A percentile compares a stretch with the other conserved stretches of the same genome.
Conservation (phyloP, 345 rosid genomes). For the Salix brachista region DNA sequence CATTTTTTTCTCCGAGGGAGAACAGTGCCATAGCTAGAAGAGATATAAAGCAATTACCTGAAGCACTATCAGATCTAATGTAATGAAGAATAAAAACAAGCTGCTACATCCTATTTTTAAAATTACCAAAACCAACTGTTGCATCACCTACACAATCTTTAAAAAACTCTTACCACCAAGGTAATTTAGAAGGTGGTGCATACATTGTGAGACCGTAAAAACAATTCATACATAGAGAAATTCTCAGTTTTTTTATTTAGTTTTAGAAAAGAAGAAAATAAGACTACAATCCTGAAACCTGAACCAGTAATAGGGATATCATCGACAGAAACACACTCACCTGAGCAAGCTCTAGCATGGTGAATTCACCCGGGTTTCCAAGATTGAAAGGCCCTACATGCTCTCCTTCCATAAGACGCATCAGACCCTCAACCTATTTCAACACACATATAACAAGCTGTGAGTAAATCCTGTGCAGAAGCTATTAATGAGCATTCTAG, state of each 20-base stretch:
- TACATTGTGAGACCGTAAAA: not conserved
- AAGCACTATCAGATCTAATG: not conserved
- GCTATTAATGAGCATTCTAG: not conserved
- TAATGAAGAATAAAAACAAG: not conserved
- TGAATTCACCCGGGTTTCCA: conserved; percentile 98
- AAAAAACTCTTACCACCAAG: not conserved
- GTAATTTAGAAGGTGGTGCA: not conserved
- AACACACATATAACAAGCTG: not conserved
- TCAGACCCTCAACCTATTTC: conserved; percentile 80
- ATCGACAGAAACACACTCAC: conserved; percentile 23
- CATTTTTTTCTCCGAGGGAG: too few relatives aligned
- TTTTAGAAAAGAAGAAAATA: not conserved
- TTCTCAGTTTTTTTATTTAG: not conserved
- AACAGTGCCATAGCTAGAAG: not conserved
- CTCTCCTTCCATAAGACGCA: conserved; percentile 95
- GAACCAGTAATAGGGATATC: not conserved
- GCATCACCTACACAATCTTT: not conserved
- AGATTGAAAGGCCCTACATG: conserved; percentile 96
- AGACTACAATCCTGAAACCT: not conserved
- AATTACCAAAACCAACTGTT: not conserved
- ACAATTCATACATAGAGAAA: not conserved
- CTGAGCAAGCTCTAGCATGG: conserved; percentile 98
- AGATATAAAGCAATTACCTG: too few relatives aligned
- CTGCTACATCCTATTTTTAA: not conserved
- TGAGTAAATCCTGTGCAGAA: not conserved